Conservation (phyloP, 2,329 filamentous ascomycete genomes). For the Nigrospora oryzae region DNA sequence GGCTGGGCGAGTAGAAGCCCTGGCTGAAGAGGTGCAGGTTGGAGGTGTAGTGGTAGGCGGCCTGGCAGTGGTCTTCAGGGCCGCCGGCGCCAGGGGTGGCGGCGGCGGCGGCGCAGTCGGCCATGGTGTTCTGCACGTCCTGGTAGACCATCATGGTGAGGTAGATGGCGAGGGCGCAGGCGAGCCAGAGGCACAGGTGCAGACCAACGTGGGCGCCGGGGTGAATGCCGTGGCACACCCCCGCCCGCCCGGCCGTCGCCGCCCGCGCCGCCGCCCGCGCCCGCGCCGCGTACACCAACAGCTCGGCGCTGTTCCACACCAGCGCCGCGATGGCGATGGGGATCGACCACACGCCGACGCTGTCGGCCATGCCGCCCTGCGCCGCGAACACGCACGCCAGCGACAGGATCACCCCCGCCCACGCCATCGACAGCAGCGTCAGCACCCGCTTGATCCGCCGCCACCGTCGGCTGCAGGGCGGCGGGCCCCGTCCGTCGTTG, state of each 20-base stretch:
- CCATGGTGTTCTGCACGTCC: neutral
- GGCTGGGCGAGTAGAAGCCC: conserved; percentile 25
- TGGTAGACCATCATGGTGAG: conserved; percentile 6
- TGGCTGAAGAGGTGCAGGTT: conserved; percentile 2
- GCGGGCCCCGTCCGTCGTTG: neutral
- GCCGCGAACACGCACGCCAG: conserved; percentile 12
- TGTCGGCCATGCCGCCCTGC: conserved; percentile 1
- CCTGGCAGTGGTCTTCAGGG: conserved; percentile 8
- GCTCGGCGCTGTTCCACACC: conserved; percentile 18
- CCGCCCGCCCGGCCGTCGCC: neutral
- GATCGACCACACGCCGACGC: conserved; percentile 8
- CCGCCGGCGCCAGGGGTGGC: neutral
- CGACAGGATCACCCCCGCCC: conserved; percentile 14
- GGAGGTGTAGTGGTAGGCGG: conserved; percentile 3
- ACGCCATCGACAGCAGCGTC: conserved; percentile 9
- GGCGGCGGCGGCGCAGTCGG: conserved; percentile 1
- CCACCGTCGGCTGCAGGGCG: conserved; percentile 13
- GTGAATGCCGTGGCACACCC: conserved; percentile 17
- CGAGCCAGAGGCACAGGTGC: conserved; percentile 18
- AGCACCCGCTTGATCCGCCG: conserved; percentile 14
- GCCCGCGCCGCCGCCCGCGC: conserved; percentile 3
- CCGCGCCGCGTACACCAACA: conserved; percentile 17
- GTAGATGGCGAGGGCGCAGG: conserved; percentile 12
- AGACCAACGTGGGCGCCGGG: conserved; percentile 20
- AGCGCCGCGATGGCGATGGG: conserved; percentile 14